These are phyloP conservation scores for Ensete ventricosum DNA, from an alignment of 176 grass and related monocot genomes.

Conservation along the genomic window DNA sequence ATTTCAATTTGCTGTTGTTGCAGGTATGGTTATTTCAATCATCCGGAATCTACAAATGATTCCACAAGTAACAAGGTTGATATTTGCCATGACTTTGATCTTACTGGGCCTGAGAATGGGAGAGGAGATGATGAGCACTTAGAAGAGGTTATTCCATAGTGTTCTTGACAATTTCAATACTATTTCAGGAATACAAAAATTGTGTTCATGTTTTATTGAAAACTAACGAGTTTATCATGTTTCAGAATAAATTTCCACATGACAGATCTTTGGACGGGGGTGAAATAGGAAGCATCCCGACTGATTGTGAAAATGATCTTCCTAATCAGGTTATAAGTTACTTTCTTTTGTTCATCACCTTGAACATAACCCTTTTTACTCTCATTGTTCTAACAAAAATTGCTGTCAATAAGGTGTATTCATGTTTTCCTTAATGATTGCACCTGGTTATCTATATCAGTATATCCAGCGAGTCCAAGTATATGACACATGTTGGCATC, in stretches of 20 bases:
- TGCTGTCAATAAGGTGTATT: background rate
- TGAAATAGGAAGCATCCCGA: constrained; percentile 3
- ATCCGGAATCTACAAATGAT: background rate
- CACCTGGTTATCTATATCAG: background rate
- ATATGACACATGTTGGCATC: background rate
- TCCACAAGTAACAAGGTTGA: background rate
- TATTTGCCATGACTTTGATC: background rate
- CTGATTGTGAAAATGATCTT: constrained; percentile 10
- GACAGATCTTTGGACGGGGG: constrained; percentile 17
- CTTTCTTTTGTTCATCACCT: background rate
- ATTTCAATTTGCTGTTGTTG: background rate
- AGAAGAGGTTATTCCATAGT: constrained; percentile 3
- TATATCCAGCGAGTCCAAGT: background rate
- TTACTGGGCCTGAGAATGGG: background rate
- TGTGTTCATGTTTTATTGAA: background rate
- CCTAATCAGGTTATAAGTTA: constrained; percentile 27
- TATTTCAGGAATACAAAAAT: background rate
- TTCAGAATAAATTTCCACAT: constrained; percentile 21
- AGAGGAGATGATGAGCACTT: background rate
- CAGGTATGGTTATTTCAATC: background rate
- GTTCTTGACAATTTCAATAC: background rate
- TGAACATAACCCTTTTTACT: background rate
- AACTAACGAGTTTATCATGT: background rate
- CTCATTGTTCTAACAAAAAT: background rate
- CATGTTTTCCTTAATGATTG: background rate